Conservation (phyloP, 164 flowering plant species). For the Houttuynia cordata region DNA sequence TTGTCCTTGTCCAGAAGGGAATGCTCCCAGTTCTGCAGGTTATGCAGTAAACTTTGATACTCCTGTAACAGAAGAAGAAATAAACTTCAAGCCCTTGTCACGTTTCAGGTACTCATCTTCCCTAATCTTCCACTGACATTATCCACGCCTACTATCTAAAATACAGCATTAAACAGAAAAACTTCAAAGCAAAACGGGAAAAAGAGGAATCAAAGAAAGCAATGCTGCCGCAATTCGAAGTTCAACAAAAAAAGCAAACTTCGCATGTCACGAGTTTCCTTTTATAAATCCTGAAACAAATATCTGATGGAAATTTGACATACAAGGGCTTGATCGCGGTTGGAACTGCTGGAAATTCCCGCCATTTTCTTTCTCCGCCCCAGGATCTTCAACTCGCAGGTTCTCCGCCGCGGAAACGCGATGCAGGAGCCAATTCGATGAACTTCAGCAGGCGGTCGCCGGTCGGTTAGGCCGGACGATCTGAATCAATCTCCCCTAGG, state of each 20-base stretch:
- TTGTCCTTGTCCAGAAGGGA: constrained; percentile 53
- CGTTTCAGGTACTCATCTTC: not conserved
- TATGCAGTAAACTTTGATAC: constrained; percentile 69
- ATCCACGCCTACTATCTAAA: not conserved
- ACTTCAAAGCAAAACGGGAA: not conserved
- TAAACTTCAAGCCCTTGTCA: constrained; percentile 1
- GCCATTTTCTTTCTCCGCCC: constrained; percentile 25
- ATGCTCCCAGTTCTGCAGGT: constrained; percentile 83
- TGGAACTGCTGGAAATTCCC: constrained; percentile 33
- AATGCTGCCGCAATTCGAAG: too few species aligned
- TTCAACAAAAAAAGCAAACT: not conserved
- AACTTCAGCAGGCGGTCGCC: too few species aligned
- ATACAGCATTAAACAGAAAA: not conserved
- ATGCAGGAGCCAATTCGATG: not conserved
- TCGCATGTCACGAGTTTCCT: too few species aligned
- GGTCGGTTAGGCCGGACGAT: too few species aligned
- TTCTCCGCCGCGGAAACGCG: not conserved
- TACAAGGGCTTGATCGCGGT: constrained; percentile 44
- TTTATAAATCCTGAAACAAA: too few species aligned
- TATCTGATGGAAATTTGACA: too few species aligned
- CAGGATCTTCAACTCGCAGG: not conserved
- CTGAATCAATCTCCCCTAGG: too few species aligned
- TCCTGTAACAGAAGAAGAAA: constrained; percentile 36
- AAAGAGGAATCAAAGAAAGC: not conserved
- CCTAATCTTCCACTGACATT: not conserved